Percentiles rank a stretch among this genome's conserved stretches.
phyloP scores from a whole-genome alignment of 2,329 filamentous ascomycete genomes.

The Malbranchea cinnamomea region DNA sequence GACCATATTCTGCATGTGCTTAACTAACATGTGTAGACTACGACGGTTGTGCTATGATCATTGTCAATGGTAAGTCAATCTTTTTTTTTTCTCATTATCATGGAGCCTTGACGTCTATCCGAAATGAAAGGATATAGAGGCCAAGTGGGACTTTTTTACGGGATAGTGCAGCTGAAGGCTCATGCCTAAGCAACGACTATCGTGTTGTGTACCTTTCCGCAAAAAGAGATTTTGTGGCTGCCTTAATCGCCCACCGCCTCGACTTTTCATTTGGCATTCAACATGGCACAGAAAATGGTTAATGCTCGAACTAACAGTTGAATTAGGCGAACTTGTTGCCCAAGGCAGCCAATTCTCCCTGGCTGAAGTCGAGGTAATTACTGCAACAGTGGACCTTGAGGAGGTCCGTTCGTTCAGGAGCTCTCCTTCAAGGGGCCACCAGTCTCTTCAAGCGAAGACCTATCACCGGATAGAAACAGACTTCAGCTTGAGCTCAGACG shows the following conservation, averaged over 20 bases:
- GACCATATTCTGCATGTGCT: too few relatives aligned
- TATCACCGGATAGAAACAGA: slow-evolving; percentile 18
- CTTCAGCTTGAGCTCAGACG: slow-evolving; percentile 14
- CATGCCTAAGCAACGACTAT: too few relatives aligned
- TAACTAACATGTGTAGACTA: too few relatives aligned
- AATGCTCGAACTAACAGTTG: background rate
- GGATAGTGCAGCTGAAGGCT: too few relatives aligned
- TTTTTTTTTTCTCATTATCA: background rate
- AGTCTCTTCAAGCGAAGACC: slow-evolving; percentile 13
- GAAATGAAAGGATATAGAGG: too few relatives aligned
- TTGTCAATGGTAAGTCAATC: slow-evolving; percentile 37
- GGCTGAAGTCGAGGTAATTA: slow-evolving; percentile 46
- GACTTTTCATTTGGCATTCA: too few relatives aligned
- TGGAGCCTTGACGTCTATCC: too few relatives aligned
- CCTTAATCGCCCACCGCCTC: too few relatives aligned
- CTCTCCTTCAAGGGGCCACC: slow-evolving; percentile 15
- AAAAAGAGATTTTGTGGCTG: too few relatives aligned
- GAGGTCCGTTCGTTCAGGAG: slow-evolving; percentile 40
- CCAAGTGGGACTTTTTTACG: too few relatives aligned
- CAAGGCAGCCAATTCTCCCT: slow-evolving; percentile 29
- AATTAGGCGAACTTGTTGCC: slow-evolving; percentile 11
- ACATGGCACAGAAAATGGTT: slow-evolving; percentile 14
- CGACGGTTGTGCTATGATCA: slow-evolving; percentile 46
- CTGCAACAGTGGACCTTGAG: slow-evolving; percentile 51
- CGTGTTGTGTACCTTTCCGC: too few relatives aligned